phyloP scores from a whole-genome alignment of 805 yeast species.

The Ogataea saltuana region DNA sequence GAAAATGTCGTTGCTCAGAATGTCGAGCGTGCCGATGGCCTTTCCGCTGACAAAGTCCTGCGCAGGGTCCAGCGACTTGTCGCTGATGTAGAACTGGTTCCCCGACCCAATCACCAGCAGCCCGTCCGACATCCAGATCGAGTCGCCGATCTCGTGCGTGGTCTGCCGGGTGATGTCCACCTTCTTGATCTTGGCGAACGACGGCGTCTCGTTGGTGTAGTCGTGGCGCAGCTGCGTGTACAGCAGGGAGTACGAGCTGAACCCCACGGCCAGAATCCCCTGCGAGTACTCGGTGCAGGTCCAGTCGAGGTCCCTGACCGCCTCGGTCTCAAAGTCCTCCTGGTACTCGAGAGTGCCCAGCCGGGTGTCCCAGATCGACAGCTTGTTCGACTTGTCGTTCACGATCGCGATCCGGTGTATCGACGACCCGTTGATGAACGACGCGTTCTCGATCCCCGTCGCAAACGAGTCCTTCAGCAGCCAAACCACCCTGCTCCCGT shows the following conservation, averaged over 20 bases:
- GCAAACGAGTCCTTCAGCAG: conserved; percentile 46
- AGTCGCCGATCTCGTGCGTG: conserved; percentile 82
- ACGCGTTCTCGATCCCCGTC: conserved; percentile 56
- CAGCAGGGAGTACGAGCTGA: conserved; percentile 57
- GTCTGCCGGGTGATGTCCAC: conserved; percentile 73
- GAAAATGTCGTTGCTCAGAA: conserved; percentile 56
- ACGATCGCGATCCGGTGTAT: conserved; percentile 74
- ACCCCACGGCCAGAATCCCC: conserved; percentile 81
- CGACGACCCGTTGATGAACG: conserved; percentile 70
- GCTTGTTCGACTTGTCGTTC: conserved; percentile 47
- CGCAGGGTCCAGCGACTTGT: conserved; percentile 57
- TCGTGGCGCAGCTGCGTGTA: conserved; percentile 86
- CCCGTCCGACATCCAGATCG: conserved; percentile 82
- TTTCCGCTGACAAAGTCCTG: conserved; percentile 51
- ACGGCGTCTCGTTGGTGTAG: conserved; percentile 77
- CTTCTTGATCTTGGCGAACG: conserved; percentile 73
- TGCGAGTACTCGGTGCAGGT: conserved; percentile 65
- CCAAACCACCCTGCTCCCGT: conserved; percentile 48
- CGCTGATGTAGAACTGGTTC: conserved; percentile 83
- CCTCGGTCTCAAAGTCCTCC: conserved; percentile 39
- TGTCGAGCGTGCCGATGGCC: conserved; percentile 60
- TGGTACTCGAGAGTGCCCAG: conserved; percentile 67
- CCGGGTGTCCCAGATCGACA: conserved; percentile 80
- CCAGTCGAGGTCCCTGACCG: conserved; percentile 82
- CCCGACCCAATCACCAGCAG: conserved; percentile 83